Base-by-base conservation (phyloP, 257 asterid species). In the Lavandula angustifolia region DNA sequence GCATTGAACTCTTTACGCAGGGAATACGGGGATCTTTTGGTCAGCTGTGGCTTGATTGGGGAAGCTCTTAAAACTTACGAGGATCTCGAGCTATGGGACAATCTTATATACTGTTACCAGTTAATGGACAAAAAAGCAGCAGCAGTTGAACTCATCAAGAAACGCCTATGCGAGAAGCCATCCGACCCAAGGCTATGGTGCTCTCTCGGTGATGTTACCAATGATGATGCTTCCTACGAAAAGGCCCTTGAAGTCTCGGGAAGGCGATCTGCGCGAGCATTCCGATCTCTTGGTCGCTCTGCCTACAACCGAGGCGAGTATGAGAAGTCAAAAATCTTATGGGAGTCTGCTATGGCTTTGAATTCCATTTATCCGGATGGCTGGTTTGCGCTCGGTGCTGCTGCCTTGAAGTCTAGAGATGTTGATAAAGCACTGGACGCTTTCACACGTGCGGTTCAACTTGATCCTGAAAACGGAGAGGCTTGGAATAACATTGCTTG, bases 401-500 rank as follows among this genome's bases (percentile, higher is more conserved):
- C 99, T 72, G 88, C 96, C 64, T 78, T 92, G 67, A 92, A 92
- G 83, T 78, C 88, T 14, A 76, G 81, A 68, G 90, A 85, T 61
- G 86, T 90, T 49, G 95, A 87, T 60, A 84, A 81, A 77, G 99
- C 99, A 44, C 66, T 89, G 64, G 97, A 92, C 76, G 95, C 87
- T 48, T 92, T 92, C 72, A 87, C 97, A 6, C 91, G 81, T 47
- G 86, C 97, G 9, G 94, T 92, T 62, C 96, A 92, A 76, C 87
- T 87, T 44, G 99, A 92, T 73, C 99, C 99, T 43, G 99, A 92
- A 64, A 87, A 89, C 70, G 97, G 97, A 43, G 97, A 92, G 76
- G 97, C 99, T 59, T 92, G 99, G 99, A 92, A 92, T 74, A 92
- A 92, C 61, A 80, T 92, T 54, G 97, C 97, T 62, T 92, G 96